Evolutionary conservation across 768 basidiomycete genomes (phyloP).

Genomic region (Rhodotorula sphaerocarpa): DNA sequence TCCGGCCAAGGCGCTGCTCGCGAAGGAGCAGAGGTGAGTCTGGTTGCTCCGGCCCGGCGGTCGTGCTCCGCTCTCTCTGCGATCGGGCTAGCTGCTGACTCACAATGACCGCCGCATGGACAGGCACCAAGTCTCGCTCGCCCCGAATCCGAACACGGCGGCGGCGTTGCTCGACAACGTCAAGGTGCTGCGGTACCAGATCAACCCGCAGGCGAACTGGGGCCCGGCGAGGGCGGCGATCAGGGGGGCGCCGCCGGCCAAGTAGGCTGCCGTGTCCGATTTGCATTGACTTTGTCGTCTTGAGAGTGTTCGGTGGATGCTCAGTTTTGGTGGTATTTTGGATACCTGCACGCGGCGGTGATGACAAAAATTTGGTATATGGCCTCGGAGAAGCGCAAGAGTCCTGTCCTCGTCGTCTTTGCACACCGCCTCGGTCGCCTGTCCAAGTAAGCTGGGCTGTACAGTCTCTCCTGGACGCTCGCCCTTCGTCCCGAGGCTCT

Average conservation of each 20-base stretch:
- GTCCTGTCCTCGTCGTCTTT: too few species aligned
- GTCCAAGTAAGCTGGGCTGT: too few species aligned
- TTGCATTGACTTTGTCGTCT: neutral
- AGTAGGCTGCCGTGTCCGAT: neutral
- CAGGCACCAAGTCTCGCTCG: constrained; percentile 65
- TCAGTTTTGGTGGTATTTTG: too few species aligned
- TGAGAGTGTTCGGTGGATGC: neutral
- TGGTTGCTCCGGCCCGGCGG: neutral
- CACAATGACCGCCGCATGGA: neutral
- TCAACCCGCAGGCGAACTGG: constrained; percentile 87
- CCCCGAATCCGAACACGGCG: constrained; percentile 57
- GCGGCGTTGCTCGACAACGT: constrained; percentile 55
- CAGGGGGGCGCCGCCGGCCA: constrained; percentile 12
- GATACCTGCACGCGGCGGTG: too few species aligned
- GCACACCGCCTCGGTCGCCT: too few species aligned
- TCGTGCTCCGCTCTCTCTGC: neutral
- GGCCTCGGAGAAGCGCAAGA: too few species aligned
- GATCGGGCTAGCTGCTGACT: too few species aligned
- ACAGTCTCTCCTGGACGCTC: too few species aligned
- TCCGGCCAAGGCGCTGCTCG: constrained; percentile 61
- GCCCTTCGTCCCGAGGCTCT: too few species aligned
- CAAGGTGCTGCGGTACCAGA: constrained; percentile 79
- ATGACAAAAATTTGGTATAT: too few species aligned
- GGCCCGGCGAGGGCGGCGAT: constrained; percentile 56
- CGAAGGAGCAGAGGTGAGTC: constrained; percentile 59